Percentiles rank a stretch among this genome's conserved stretches.
Conservation (phyloP, 495 filamentous ascomycete genomes). For the Collariella sp. region DNA sequence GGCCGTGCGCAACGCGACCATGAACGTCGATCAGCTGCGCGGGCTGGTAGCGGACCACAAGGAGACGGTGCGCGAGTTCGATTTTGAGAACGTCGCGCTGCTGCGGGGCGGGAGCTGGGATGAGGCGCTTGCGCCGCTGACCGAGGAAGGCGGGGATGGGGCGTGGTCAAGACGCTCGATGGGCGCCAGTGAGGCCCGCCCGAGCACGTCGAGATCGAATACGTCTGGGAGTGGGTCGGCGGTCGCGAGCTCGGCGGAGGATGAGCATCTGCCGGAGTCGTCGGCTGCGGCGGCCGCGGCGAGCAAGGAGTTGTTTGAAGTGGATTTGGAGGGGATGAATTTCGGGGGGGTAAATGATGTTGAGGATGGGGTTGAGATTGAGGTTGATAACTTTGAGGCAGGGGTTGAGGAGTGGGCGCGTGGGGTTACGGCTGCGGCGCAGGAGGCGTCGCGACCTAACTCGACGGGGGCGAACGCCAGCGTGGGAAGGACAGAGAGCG, state of each 20-base stretch:
- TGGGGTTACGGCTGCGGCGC: constrained; percentile 39
- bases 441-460: constrained; percentile 13
- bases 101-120: constrained; percentile 60
- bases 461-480: constrained; percentile 10
- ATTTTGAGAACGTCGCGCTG: constrained; percentile 60
- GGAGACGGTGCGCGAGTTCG: constrained; percentile 55
- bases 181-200: constrained; percentile 14
- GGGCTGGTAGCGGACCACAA: constrained; percentile 53
- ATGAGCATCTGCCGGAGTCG: constrained; percentile 25
- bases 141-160: constrained; percentile 26
- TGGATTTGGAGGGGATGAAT: constrained; percentile 31
- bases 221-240: constrained; percentile 12
- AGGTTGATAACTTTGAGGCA: constrained; percentile 29
- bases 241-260: constrained; percentile 19
- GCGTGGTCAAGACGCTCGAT: constrained; percentile 38
- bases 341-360: constrained; percentile 31
- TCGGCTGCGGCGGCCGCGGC: constrained; percentile 39
- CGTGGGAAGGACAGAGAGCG: constrained; percentile 9
- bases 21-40: constrained; percentile 58
- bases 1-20: constrained; percentile 56
- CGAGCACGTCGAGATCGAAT: constrained; percentile 20
- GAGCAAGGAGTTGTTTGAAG: constrained; percentile 34
- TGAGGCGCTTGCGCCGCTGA: constrained; percentile 60
- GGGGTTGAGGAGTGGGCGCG: constrained; percentile 42
- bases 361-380: constrained; percentile 24